These are phyloP conservation scores for Tagetes erecta DNA, from an alignment of 129 eudicot genomes.

Conservation along the genomic window DNA sequence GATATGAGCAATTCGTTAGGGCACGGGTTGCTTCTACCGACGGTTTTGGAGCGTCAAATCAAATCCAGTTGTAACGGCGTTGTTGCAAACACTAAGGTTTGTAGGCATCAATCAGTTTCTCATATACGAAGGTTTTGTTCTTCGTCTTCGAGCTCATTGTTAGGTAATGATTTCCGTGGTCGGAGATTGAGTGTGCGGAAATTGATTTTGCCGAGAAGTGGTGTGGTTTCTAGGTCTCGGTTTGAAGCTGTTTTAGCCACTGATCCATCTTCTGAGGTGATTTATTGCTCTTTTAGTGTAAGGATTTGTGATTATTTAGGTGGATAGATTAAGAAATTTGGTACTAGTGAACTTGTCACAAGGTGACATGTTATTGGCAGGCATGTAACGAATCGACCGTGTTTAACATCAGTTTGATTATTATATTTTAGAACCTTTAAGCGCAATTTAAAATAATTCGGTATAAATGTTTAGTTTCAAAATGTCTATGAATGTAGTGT, in stretches of 20 bases:
- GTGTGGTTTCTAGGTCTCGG: conserved; percentile 31
- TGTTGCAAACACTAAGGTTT: conserved; percentile 46
- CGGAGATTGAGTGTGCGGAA: conserved; percentile 38
- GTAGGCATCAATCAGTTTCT: conserved; percentile 49
- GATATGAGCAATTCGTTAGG: conserved; percentile 76
- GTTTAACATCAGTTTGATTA: too few relatives aligned
- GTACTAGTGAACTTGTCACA: not conserved
- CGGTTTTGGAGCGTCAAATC: conserved; percentile 58
- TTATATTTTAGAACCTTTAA: too few relatives aligned
- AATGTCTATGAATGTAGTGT: too few relatives aligned
- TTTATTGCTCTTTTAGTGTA: not conserved
- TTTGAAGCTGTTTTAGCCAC: conserved; percentile 64
- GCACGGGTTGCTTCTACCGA: conserved; percentile 53
- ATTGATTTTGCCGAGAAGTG: conserved; percentile 41
- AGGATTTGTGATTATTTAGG: not conserved
- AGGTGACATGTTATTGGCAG: not conserved
- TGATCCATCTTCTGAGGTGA: conserved; percentile 66
- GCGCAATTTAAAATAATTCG: too few relatives aligned
- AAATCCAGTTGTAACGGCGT: conserved; percentile 44
- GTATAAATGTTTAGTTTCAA: too few relatives aligned
- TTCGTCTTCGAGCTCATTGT: conserved; percentile 32
- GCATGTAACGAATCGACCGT: too few relatives aligned
- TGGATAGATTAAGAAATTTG: not conserved
- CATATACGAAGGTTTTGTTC: conserved; percentile 36
- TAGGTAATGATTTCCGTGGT: conserved; percentile 50